A percentile compares a stretch with the other conserved stretches of the same genome.
Conservation (phyloP, 176 grass and related monocot species). For the Eleusine coracana region DNA sequence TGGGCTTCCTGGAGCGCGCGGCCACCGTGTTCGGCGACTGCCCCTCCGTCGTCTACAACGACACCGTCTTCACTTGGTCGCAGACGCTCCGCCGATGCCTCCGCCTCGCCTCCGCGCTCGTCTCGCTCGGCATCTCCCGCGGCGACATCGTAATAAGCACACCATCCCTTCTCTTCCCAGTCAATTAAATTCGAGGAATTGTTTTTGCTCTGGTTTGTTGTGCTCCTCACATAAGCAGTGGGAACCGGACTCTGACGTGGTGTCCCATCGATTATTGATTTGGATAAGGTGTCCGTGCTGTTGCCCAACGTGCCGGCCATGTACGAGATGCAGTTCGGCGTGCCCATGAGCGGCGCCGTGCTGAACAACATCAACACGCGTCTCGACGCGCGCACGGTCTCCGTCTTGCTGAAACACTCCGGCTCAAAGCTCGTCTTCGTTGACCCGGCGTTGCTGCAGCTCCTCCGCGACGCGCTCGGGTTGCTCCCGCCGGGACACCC, state of each 20-base stretch:
- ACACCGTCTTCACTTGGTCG: slow-evolving; percentile 71
- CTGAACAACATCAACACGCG: slow-evolving; percentile 89
- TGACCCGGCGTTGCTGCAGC: slow-evolving; percentile 45
- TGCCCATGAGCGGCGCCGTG: slow-evolving; percentile 93
- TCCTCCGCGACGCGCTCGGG: slow-evolving; percentile 53
- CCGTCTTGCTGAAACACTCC: slow-evolving; percentile 72
- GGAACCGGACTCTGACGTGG: neutral
- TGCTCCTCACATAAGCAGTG: too few relatives aligned
- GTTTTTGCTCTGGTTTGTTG: neutral
- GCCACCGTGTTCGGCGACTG: slow-evolving; percentile 62
- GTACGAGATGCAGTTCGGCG: slow-evolving; percentile 93
- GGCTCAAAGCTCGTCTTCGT: slow-evolving; percentile 68
- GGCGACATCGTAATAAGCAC: slow-evolving; percentile 64
- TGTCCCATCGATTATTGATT: neutral
- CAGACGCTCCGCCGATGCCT: slow-evolving; percentile 70
- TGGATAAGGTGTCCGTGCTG: slow-evolving; percentile 70
- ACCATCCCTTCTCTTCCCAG: too few relatives aligned
- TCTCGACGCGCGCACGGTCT: slow-evolving; percentile 77
- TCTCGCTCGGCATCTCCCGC: slow-evolving; percentile 68
- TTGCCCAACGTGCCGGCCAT: slow-evolving; percentile 83
- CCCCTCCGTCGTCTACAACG: slow-evolving; percentile 72
- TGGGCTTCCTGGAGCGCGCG: slow-evolving; percentile 70
- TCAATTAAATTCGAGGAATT: neutral
- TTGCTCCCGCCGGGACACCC: slow-evolving; percentile 47
- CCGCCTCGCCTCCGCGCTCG: slow-evolving; percentile 80